Evolutionary conservation across 352 stramenopile species (phyloP).

Genomic region (Phytophthora chlamydospora): DNA sequence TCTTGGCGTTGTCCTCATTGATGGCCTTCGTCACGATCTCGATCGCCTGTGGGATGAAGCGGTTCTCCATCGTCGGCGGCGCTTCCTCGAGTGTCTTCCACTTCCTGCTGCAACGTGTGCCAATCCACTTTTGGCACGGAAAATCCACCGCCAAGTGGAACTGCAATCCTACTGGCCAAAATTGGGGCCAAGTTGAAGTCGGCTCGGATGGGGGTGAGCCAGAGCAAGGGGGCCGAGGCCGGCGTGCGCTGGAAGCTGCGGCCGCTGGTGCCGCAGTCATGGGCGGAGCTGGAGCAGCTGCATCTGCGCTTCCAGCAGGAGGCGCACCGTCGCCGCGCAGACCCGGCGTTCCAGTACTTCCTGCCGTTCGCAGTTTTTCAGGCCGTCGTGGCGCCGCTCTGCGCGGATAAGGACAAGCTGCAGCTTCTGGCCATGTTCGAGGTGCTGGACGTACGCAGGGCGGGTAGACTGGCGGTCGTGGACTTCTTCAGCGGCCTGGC

Average conservation of each 20-base stretch:
- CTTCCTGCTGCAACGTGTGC: neutral
- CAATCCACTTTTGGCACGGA: neutral
- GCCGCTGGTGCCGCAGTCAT: slow-evolving; percentile 53
- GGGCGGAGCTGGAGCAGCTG: slow-evolving; percentile 61
- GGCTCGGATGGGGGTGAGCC: slow-evolving; percentile 55
- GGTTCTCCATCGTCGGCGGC: slow-evolving; percentile 78
- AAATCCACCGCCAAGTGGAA: slow-evolving; percentile 21
- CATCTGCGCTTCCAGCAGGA: slow-evolving; percentile 70
- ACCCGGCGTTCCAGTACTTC: slow-evolving; percentile 57
- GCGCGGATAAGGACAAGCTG: slow-evolving; percentile 39
- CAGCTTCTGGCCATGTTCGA: slow-evolving; percentile 55
- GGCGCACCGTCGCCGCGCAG: slow-evolving; percentile 38
- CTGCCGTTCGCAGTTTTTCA: slow-evolving; percentile 56
- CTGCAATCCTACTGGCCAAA: slow-evolving; percentile 14
- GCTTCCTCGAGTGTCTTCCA: no score
- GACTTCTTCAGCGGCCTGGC: slow-evolving; percentile 72
- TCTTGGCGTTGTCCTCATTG: slow-evolving; percentile 89
- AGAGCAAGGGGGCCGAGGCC: slow-evolving; percentile 46
- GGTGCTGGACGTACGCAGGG: slow-evolving; percentile 34
- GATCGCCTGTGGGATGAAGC: slow-evolving; percentile 91
- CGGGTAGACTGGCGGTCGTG: slow-evolving; percentile 42
- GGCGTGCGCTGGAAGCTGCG: slow-evolving; percentile 44
- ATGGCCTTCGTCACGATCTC: slow-evolving; percentile 89
- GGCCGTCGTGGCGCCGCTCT: slow-evolving; percentile 46
- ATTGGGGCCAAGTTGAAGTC: slow-evolving; percentile 24